Evolutionary conservation across 495 filamentous ascomycete genomes (phyloP), one percentile per base, ranked within the genome.

Genomic region (Bacidia rubella): DNA sequence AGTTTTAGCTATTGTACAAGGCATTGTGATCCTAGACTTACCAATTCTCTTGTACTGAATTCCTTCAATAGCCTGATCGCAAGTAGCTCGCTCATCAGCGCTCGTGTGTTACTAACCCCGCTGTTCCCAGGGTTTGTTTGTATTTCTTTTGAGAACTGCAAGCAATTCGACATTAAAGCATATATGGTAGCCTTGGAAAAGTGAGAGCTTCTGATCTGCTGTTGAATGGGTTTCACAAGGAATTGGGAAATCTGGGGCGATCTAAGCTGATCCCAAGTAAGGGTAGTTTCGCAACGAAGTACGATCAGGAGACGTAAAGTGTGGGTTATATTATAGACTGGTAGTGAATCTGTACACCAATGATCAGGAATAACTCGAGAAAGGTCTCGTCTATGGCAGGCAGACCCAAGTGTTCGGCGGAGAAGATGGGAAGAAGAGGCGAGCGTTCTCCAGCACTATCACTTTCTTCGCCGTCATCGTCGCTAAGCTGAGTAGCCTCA

Each of bases 171-270:
- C 76, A 95, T 81, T 55, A 97, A 66, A 2, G 87, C 86, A 67
- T 93, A 97, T 29, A 95, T 63, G 1, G 87, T 92, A 11, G 83
- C 90, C 39, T 84, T 79, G 12, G 83, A 87, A 57, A 94, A 87
- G 65, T 93, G 85, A 19, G 82, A 78, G 21, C 73, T 74, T 49
- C 79, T 77, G 35, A 94, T 86, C 59, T 88, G 83, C 56, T 89
- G 85, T 65, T 88, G 87, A 32, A 85, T 81, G 2, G 90, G 90
- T 70, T 95, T 97, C 59, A 95, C 75, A 21, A 97, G 74, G 63
- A 97, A 97, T 65, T 93, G 88, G 15, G 87, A 95, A 29, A 97
- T 83, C 63, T 97, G 90, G 5, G 90, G 90, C 10, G 90, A 93
- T 47, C 90, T 78, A 55, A 97, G 71, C 66, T 97, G 90, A 54